Evolutionary conservation across 371 early-diverging fungal species (phyloP), one percentile per base, ranked within the genome.

Genomic region (Phascolomyces articulosus): DNA sequence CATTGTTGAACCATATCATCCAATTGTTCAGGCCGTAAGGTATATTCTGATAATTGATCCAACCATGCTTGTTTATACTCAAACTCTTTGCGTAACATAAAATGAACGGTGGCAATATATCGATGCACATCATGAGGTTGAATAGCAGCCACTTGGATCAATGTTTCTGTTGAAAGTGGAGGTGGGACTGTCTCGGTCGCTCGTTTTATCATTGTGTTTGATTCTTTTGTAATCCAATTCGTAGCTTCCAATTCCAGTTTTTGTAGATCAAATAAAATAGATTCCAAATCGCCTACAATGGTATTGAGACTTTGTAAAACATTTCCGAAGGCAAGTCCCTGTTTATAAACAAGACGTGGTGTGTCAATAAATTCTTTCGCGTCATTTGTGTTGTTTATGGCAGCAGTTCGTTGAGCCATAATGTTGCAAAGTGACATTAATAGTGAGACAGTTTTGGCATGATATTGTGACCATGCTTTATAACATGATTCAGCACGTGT

Each of bases 401-500:
- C 20, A 24, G 64, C 58, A 20, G 58, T 54, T 48, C 26, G 31
- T 26, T 64, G 51, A 26, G 56, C 41, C 47, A 27, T 20, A 40
- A 49, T 29, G 21, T 57, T 64, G 38, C 49, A 48, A 21, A 57
- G 20, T 31, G 49, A 38, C 20, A 57, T 31, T 18, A 64, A 41
- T 34, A 64, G 28, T 9, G 64, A 56, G 26, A 51, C 18, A 16
- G 64, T 41, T n/a, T 20, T 51, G 2, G 57, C n/a, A 26, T 64
- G 64, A 21, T 64, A 34, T 41, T 49, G 31, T 9, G 31, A 31
- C 64, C 64, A 64, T 27, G 48, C 31, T 40, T 40, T 26, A 40
- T 53, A 64, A 26, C 29, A 44, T 49, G 57, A 57, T 44, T 64
- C 64, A 31, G 64, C 58, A 34, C 58, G 64, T 57, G 64, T 64